Conservation (phyloP, 768 basidiomycete species). For the Russula abietina region DNA sequence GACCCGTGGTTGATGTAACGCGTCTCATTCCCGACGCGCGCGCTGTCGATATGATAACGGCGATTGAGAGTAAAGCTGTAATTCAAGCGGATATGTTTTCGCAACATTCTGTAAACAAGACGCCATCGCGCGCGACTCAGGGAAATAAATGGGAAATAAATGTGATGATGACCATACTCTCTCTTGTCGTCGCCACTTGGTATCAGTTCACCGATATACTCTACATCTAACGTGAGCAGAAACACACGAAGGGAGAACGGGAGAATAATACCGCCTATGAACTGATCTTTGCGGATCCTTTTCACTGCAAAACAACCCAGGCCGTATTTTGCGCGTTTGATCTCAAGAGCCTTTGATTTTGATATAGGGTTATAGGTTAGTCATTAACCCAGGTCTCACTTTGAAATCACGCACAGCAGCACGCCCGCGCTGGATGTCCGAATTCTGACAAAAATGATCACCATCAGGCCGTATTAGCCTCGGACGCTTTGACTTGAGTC, state of each 20-base stretch:
- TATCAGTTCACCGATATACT: slow-evolving; percentile 63
- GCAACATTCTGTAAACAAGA: slow-evolving; percentile 34
- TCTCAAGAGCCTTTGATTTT: slow-evolving; percentile 10
- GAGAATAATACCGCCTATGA: slow-evolving; percentile 27
- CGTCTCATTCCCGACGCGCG: slow-evolving; percentile 53
- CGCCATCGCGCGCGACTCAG: background rate
- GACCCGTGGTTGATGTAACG: slow-evolving; percentile 61
- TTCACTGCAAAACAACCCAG: slow-evolving; percentile 43
- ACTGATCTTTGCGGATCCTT: background rate
- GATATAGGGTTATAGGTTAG: background rate
- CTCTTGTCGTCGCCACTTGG: slow-evolving; percentile 42
- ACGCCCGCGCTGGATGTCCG: slow-evolving; percentile 16
- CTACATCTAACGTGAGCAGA: slow-evolving; percentile 32
- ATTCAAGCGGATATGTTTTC: slow-evolving; percentile 45
- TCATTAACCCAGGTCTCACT: background rate
- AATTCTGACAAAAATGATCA: slow-evolving; percentile 4
- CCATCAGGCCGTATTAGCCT: background rate
- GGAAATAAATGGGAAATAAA: background rate
- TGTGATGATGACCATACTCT: slow-evolving; percentile 36
- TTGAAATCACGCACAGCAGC: background rate
- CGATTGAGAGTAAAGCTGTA: slow-evolving; percentile 57
- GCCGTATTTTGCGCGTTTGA: slow-evolving; percentile 36
- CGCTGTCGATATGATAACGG: slow-evolving; percentile 46
- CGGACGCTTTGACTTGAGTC: background rate
- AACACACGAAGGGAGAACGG: background rate